Evolutionary conservation across 148 eudicot species (phyloP).

Genomic region (Silene uniflora): DNA sequence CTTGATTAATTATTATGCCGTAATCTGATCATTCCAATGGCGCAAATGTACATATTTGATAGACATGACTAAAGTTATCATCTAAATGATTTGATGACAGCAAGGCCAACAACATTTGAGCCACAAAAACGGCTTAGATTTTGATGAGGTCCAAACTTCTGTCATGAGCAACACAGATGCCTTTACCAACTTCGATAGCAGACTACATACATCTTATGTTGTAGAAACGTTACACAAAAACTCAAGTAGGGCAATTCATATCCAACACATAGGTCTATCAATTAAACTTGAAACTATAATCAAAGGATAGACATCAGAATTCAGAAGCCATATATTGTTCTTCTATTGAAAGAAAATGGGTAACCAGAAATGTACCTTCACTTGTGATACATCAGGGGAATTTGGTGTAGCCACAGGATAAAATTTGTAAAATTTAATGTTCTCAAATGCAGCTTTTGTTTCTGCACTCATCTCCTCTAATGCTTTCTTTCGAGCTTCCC

Average conservation of each 20-base stretch:
- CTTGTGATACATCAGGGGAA: conserved; percentile 80
- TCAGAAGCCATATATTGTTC: background rate
- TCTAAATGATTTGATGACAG: background rate
- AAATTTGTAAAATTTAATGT: conserved; percentile 79
- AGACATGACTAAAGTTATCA: background rate
- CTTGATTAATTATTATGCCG: no score
- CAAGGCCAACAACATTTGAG: background rate
- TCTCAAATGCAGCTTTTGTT: conserved; percentile 62
- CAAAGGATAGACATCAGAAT: background rate
- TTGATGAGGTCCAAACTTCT: background rate
- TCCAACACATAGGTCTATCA: background rate
- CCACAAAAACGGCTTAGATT: background rate
- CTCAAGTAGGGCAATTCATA: background rate
- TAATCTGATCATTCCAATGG: background rate
- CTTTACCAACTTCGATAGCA: background rate
- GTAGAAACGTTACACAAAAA: no score
- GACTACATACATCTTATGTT: no score
- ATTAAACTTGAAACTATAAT: background rate
- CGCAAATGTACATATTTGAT: background rate
- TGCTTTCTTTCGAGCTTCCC: conserved; percentile 81
- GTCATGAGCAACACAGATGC: background rate
- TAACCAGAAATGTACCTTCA: conserved; percentile 50
- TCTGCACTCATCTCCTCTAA: conserved; percentile 75
- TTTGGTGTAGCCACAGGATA: conserved; percentile 77
- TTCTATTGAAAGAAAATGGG: background rate